phyloP scores from a whole-genome alignment of 495 filamentous ascomycete genomes.

The Penicillium atrosanguineum region DNA sequence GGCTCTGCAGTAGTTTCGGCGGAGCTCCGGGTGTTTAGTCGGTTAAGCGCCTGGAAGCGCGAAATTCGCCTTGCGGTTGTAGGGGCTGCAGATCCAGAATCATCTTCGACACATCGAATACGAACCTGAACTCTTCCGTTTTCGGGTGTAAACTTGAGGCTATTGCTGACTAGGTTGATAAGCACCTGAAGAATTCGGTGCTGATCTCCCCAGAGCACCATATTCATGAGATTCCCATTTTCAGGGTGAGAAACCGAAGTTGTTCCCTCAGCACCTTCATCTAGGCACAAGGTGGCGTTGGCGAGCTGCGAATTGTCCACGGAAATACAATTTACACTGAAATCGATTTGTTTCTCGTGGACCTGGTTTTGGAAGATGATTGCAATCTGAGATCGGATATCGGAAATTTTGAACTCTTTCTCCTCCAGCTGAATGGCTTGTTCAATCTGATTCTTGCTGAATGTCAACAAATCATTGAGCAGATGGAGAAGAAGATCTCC shows the following conservation, averaged over 20 bases:
- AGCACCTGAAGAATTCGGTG: constrained; percentile 85
- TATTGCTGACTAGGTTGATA: constrained; percentile 91
- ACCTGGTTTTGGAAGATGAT: constrained; percentile 90
- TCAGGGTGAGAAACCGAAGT: constrained; percentile 55
- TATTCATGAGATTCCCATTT: constrained; percentile 64
- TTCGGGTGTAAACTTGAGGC: constrained; percentile 85
- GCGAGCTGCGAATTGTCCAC: constrained; percentile 2
- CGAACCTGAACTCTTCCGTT: constrained; percentile 70
- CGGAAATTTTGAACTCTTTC: constrained; percentile 76
- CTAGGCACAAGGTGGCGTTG: constrained; percentile 43
- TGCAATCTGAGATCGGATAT: constrained; percentile 73
- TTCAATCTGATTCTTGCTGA: constrained; percentile 92
- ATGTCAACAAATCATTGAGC: constrained; percentile 86
- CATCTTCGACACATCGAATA: constrained; percentile 60
- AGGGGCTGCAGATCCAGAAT: constrained; percentile 23
- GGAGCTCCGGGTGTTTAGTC: constrained; percentile 3
- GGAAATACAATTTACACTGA: constrained; percentile 62
- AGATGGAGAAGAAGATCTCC: constrained; percentile 84
- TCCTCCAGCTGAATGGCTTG: constrained; percentile 76
- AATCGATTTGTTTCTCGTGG: constrained; percentile 69
- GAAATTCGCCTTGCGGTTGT: constrained; percentile 1
- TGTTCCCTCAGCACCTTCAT: constrained; percentile 33
- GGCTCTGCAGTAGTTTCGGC: background rate
- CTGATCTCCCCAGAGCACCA: constrained; percentile 85
- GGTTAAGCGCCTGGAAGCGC: constrained; percentile 5